phyloP scores from a whole-genome alignment of 768 basidiomycete species.

The Pholiota molesta region DNA sequence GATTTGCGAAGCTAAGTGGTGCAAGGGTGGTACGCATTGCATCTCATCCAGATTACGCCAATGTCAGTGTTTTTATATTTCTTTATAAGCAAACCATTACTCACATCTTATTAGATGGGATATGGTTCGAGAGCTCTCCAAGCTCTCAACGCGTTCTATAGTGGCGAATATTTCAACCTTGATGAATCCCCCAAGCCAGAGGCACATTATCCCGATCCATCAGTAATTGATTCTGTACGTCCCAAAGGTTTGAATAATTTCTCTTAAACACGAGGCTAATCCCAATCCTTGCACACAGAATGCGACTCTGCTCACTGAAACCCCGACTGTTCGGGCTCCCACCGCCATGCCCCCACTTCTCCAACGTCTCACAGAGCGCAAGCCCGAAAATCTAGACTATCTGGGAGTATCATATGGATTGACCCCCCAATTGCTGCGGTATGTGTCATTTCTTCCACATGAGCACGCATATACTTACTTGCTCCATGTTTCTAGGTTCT shows the following conservation, averaged over 20 bases:
- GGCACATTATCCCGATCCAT: constrained; percentile 62
- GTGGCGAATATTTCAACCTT: constrained; percentile 88
- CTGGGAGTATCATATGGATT: constrained; percentile 96
- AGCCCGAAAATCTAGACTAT: constrained; percentile 90
- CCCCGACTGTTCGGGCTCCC: constrained; percentile 69
- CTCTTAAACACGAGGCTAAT: background rate
- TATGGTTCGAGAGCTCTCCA: constrained; percentile 91
- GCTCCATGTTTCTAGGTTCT: constrained; percentile 58
- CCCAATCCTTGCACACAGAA: constrained; percentile 25
- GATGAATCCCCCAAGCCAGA: constrained; percentile 65
- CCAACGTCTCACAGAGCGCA: constrained; percentile 85
- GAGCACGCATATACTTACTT: constrained; percentile 2
- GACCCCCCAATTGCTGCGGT: constrained; percentile 83
- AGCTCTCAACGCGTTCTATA: constrained; percentile 87
- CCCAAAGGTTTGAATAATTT: background rate
- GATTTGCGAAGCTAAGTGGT: constrained; percentile 90
- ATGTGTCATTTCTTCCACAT: constrained; percentile 7
- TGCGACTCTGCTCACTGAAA: constrained; percentile 72
- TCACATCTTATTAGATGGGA: constrained; percentile 72
- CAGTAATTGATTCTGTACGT: constrained; percentile 47
- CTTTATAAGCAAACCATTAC: background rate
- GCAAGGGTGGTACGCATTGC: constrained; percentile 92
- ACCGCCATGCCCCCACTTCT: constrained; percentile 90
- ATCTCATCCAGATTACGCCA: constrained; percentile 93
- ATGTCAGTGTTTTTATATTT: constrained; percentile 50